phyloP scores from a whole-genome alignment of 257 asterid genomes.

The Fraxinus americana region DNA sequence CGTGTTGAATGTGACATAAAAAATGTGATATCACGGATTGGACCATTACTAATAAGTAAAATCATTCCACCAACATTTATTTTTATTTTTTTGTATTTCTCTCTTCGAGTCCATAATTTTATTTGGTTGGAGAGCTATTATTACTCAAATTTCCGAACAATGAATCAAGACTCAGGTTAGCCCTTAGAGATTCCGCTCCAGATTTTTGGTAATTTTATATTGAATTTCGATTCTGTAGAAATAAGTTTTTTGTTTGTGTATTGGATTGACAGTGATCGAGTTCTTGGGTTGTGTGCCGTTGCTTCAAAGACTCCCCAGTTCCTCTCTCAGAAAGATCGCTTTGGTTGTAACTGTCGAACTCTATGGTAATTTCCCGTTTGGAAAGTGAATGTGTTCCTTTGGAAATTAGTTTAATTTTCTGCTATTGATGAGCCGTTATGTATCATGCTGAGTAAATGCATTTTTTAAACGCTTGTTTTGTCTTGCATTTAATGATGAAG shows the following conservation, averaged over 20 bases:
- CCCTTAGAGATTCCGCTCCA: neutral
- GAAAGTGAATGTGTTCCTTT: no score
- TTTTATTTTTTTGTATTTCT: neutral
- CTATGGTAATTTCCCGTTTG: conserved; percentile 43
- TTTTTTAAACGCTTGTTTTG: neutral
- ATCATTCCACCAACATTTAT: neutral
- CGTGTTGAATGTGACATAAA: no score
- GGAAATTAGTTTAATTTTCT: no score
- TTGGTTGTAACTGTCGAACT: conserved; percentile 55
- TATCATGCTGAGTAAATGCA: neutral
- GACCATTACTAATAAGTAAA: no score
- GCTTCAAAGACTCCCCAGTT: conserved; percentile 83
- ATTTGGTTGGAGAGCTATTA: neutral
- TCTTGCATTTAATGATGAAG: neutral
- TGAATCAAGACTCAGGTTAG: conserved; percentile 1
- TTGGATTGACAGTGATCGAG: conserved; percentile 62
- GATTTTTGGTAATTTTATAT: neutral
- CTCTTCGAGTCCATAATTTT: neutral
- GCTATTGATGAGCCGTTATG: neutral
- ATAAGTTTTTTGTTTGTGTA: neutral
- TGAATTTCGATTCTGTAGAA: neutral
- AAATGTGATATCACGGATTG: no score
- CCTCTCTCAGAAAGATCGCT: conserved; percentile 75
- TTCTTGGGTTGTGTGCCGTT: conserved; percentile 87
- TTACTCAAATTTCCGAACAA: neutral